Evolutionary conservation across 352 stramenopile genomes (phyloP).

Genomic region (Globisporangium camurandrum): DNA sequence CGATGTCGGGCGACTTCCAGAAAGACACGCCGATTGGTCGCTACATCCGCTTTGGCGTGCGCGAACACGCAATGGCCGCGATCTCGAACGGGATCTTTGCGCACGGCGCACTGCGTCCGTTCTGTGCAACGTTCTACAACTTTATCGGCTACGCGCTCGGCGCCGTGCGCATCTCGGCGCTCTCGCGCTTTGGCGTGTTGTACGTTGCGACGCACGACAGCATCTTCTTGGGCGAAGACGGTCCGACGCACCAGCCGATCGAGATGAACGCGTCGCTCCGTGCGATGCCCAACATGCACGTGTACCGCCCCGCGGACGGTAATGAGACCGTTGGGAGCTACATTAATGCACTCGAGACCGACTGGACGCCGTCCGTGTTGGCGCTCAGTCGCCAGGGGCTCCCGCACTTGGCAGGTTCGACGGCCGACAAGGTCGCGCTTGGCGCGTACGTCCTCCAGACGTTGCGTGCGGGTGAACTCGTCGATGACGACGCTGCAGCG

Average conservation of each 20-base stretch:
- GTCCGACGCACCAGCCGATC: conserved; percentile 98
- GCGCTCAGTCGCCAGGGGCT: conserved; percentile 90
- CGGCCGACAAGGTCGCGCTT: conserved; percentile 87
- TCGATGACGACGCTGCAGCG: too few species aligned
- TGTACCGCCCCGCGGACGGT: conserved; percentile 95
- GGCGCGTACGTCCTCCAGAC: conserved; percentile 82
- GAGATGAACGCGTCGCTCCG: conserved; percentile 96
- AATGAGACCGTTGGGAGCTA: conserved; percentile 98
- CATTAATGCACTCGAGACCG: conserved; percentile 77
- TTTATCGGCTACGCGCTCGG: conserved; percentile 98
- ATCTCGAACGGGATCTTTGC: conserved; percentile 98
- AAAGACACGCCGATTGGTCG: conserved; percentile 92
- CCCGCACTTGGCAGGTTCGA: conserved; percentile 87
- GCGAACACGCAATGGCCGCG: conserved; percentile 98
- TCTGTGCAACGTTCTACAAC: conserved; percentile 99
- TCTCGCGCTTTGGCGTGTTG: conserved; percentile 94
- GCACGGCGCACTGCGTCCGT: conserved; percentile 95
- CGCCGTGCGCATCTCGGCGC: conserved; percentile 90
- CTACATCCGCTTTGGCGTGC: conserved; percentile 98
- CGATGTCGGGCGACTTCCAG: conserved; percentile 96
- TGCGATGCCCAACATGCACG: conserved; percentile 97
- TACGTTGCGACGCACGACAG: conserved; percentile 99
- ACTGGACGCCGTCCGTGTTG: conserved; percentile 91
- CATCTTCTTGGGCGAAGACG: conserved; percentile 99
- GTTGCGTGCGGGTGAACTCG: conserved; percentile 72